Conservation (phyloP, 2,329 filamentous ascomycete genomes). For the Microdochium trichocladiopsis region DNA sequence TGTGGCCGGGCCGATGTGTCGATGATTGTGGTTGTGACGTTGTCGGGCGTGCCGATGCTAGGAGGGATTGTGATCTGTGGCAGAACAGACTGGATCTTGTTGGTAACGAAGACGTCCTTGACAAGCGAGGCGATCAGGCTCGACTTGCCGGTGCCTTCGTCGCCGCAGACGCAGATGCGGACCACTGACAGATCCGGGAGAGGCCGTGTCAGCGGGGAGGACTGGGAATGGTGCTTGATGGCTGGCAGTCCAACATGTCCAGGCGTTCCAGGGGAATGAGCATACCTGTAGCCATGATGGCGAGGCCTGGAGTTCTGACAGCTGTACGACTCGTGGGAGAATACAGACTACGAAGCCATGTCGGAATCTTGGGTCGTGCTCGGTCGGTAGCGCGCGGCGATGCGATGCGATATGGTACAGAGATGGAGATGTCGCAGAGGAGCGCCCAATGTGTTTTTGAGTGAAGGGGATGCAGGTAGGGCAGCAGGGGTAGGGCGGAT, state of each 20-base stretch:
- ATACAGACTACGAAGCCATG: conserved; percentile 6
- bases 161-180: conserved; percentile 91
- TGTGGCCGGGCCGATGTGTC: conserved; percentile 94
- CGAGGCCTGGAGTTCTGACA: neutral
- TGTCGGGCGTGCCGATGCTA: conserved; percentile 86
- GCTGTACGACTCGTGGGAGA: neutral
- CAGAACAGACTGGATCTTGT: conserved; percentile 90
- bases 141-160: conserved; percentile 92
- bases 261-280: no score
- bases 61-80: conserved; percentile 94
- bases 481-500: no score
- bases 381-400: no score
- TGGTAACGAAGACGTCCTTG: conserved; percentile 92
- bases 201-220: neutral
- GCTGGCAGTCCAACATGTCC: no score
- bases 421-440: no score
- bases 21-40: conserved; percentile 95
- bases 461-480: no score
- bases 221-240: no score
- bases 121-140: conserved; percentile 92
- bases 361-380: neutral
- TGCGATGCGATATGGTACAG: no score
- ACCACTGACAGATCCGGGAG: conserved; percentile 36
- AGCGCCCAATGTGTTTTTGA: no score
- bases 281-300: conserved; percentile 8